Conservation (phyloP, 129 eudicot genomes). For the Dittrichia graveolens region DNA sequence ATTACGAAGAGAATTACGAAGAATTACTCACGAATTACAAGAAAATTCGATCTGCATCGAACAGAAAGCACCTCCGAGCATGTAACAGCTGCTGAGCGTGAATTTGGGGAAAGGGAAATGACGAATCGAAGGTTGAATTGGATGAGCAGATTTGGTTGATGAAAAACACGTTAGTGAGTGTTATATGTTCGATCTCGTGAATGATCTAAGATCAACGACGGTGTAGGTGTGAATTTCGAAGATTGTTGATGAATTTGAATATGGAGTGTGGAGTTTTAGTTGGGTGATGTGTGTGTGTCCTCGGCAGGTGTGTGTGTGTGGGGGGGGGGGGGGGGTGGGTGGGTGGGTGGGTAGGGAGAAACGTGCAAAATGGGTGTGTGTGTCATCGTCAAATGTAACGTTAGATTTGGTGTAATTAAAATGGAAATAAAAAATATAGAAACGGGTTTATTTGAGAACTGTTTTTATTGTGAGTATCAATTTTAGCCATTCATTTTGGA, state of each 20-base stretch:
- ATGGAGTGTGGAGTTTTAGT: slow-evolving; percentile 19
- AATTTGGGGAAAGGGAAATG: background rate
- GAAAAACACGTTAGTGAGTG: background rate
- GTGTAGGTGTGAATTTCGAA: background rate
- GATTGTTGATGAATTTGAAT: slow-evolving; percentile 2
- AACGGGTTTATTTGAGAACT: too few relatives aligned
- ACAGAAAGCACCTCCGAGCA: slow-evolving; percentile 6
- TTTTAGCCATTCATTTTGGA: too few relatives aligned
- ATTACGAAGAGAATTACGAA: background rate
- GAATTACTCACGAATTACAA: background rate
- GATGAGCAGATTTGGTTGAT: too few relatives aligned
- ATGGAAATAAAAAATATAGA: too few relatives aligned
- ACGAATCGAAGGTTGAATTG: background rate
- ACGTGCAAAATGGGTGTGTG: background rate
- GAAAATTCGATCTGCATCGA: background rate
- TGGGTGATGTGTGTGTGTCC: slow-evolving; percentile 16
- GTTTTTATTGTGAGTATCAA: too few relatives aligned
- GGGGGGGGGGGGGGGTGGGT: background rate
- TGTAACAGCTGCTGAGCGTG: background rate
- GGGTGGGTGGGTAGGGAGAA: background rate
- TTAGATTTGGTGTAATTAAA: background rate
- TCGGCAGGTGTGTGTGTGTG: slow-evolving; percentile 13
- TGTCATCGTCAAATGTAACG: background rate
- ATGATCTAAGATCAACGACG: slow-evolving; percentile 16
- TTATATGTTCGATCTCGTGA: background rate